These are phyloP conservation scores for Pinus albicaulis DNA, from an alignment of 75 land plant species.

Conservation along the genomic window DNA sequence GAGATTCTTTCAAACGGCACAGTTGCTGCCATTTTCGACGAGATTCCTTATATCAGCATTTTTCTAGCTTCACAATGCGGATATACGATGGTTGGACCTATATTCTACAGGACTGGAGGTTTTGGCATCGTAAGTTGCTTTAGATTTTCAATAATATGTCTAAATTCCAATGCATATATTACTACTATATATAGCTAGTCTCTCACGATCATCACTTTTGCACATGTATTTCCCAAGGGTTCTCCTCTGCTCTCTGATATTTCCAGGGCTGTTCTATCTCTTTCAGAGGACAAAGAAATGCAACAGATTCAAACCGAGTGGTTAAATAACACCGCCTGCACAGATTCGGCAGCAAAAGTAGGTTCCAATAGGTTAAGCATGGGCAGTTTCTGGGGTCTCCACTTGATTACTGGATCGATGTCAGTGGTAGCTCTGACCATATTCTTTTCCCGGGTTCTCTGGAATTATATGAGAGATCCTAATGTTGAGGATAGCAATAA, in stretches of 20 bases:
- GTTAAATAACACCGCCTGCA: slow-evolving; percentile 16
- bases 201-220: no score
- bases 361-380: slow-evolving; percentile 20
- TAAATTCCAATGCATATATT: no score
- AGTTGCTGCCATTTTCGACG: slow-evolving; percentile 38
- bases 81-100: slow-evolving; percentile 2
- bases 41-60: slow-evolving; percentile 30
- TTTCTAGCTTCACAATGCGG: slow-evolving; percentile 34
- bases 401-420: slow-evolving; percentile 13
- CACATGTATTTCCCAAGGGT: background rate
- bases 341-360: slow-evolving; percentile 1
- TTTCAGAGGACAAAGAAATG: no score
- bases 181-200: no score
- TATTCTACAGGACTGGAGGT: no score
- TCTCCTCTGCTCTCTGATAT: background rate
- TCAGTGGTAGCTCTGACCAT: slow-evolving; percentile 16
- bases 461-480: background rate
- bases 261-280: background rate
- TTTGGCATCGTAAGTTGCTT: slow-evolving; percentile 55
- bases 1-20: slow-evolving; percentile 19
- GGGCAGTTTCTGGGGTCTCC: slow-evolving; percentile 61
- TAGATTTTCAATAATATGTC: no score
- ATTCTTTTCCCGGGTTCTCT: slow-evolving; percentile 13
- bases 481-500: no score
- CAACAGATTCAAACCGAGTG: background rate